Percentiles rank a stretch among this genome's conserved stretches.
Conservation (phyloP, 1,284 basidiomycete genomes). For the Cutaneotrichosporon dermatis region DNA sequence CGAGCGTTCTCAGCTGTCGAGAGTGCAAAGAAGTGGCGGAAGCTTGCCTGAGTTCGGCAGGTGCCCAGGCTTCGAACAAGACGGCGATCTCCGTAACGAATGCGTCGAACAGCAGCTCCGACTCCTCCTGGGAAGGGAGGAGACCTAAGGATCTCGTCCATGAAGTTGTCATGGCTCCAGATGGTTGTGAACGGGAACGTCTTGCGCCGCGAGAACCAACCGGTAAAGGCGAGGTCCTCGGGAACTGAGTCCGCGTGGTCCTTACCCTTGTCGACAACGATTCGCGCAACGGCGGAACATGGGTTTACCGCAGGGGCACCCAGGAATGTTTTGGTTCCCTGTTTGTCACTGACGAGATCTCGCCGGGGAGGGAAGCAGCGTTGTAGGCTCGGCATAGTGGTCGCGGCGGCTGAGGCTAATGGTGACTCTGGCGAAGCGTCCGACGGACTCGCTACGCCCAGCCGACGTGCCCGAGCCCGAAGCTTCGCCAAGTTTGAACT, state of each 20-base stretch:
- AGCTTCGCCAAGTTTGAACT: conserved; percentile 45
- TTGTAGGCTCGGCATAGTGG: conserved; percentile 32
- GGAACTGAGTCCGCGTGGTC: conserved; percentile 30
- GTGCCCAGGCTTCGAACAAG: conserved; percentile 45
- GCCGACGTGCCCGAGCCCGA: conserved; percentile 21
- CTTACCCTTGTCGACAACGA: conserved; percentile 12
- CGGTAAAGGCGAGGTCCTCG: conserved; percentile 44
- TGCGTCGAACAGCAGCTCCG: conserved; percentile 38
- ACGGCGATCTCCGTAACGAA: conserved; percentile 41
- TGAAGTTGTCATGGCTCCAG: conserved; percentile 50
- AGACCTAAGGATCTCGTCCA: conserved; percentile 47
- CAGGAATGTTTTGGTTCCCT: conserved; percentile 38
- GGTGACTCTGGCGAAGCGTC: conserved; percentile 11
- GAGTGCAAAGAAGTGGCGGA: conserved; percentile 39
- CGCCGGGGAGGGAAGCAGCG: conserved; percentile 36
- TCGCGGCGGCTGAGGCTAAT: conserved; percentile 5
- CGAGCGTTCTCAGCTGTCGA: conserved; percentile 35
- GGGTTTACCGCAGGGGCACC: conserved; percentile 41
- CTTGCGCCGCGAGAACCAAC: conserved; percentile 45
- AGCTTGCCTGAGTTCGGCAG: conserved; percentile 42
- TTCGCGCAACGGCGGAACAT: conserved; percentile 33
- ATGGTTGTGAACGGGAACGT: conserved; percentile 50
- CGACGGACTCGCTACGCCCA: conserved; percentile 1
- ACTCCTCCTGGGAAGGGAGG: conserved; percentile 38
- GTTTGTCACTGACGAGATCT: conserved; percentile 40